Evolutionary conservation across 805 yeast genomes (phyloP).

Genomic region (Hagleromyces aurorensis): DNA sequence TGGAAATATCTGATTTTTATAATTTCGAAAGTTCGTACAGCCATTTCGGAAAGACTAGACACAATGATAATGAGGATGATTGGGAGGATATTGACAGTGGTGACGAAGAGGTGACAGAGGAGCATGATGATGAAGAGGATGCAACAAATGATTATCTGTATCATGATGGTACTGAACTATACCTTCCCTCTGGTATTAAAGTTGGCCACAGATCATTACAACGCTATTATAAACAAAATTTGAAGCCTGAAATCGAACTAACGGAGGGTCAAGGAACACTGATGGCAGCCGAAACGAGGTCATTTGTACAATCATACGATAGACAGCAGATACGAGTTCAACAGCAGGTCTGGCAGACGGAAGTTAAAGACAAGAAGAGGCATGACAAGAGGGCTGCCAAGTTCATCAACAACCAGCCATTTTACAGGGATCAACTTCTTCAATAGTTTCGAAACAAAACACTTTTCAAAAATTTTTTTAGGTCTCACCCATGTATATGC

Average conservation of each 20-base stretch:
- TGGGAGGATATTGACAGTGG: constrained; percentile 33
- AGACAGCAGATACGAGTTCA: constrained; percentile 40
- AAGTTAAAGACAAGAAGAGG: constrained; percentile 42
- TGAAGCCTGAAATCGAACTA: constrained; percentile 47
- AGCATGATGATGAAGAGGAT: constrained; percentile 24
- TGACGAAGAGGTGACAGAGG: constrained; percentile 30
- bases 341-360: constrained; percentile 66
- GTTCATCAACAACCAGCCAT: constrained; percentile 79
- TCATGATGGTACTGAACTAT: constrained; percentile 60
- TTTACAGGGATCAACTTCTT: constrained; percentile 74
- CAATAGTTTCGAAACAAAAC: constrained; percentile 31
- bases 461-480: too few species aligned
- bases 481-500: too few species aligned
- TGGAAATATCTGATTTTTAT: constrained; percentile 86
- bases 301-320: constrained; percentile 33
- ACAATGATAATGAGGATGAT: constrained; percentile 30
- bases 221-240: constrained; percentile 70
- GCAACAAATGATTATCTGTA: constrained; percentile 39
- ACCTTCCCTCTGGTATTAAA: constrained; percentile 73
- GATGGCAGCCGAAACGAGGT: constrained; percentile 74
- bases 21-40: constrained; percentile 74
- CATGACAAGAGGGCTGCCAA: constrained; percentile 58
- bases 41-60: constrained; percentile 8
- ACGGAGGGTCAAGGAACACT: constrained; percentile 81
- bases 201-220: constrained; percentile 83